Base-by-base conservation (phyloP, 2,329 filamentous ascomycete genomes). In the Coniochaeta ligniaria region DNA sequence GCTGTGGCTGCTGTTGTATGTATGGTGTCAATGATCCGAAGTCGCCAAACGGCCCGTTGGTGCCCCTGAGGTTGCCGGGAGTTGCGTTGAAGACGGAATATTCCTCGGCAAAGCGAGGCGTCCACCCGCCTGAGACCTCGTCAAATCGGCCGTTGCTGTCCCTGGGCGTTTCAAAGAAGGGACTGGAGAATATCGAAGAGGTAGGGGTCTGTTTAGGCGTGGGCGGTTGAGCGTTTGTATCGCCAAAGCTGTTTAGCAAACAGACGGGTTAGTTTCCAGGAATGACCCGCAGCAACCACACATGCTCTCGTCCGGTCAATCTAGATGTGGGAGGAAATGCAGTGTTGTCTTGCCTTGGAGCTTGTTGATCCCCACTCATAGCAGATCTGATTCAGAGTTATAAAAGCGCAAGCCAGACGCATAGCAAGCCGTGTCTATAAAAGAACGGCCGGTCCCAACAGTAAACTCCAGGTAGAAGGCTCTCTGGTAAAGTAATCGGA, bases 11-110 rank as follows among this genome's bases (percentile, higher is more conserved):
- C 26, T 31, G 50, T 26, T 36, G 63, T 38, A 67, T 69, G 60
- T 73, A 73, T 16, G 76, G 74, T 63, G 70, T 75, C 60, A 67
- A 73, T 65, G 68, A 69, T 22, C 71, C 67, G 47, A 79, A 78
- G 65, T 81, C 80, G 64, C 73, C 67, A 68, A 82, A 83, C 16
- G 73, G 70, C 61, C 70, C 75, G 60, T 77, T 74, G 50, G 74
- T 71, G 59, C 75, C 47, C 66, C 76, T 76, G 60, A 86, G 75
- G 68, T 85, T 83, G 56, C 82, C 84, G 17, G 84, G 84, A 9
- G 84, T 86, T n/a, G 80, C 75, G 73, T 85, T 84, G 76, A 87
- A 87, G 68, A 87, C 83, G 63, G 84, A 85, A 68, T 85, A 87
- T 65, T 87, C 84, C 69, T 87, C 83, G 64, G 84, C 83, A 74